phyloP scores from a whole-genome alignment of 352 stramenopile species.

The Pelagophyceae sp. region DNA sequence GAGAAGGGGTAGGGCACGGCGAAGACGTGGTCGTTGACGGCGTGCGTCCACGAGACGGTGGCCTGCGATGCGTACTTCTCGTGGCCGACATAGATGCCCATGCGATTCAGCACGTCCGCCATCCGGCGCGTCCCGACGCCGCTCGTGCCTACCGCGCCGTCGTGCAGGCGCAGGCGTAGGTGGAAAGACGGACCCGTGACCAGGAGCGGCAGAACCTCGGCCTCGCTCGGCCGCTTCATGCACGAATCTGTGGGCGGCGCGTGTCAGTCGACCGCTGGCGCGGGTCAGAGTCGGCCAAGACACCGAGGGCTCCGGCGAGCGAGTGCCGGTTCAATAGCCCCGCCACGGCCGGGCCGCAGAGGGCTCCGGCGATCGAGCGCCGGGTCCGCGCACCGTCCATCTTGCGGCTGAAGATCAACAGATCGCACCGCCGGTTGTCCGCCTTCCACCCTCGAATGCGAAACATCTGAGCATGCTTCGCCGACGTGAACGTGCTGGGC shows the following conservation, averaged over 20 bases:
- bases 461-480: background rate
- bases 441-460: background rate
- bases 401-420: background rate
- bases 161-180: too few species aligned
- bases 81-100: background rate
- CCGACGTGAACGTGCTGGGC: background rate
- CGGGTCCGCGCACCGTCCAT: background rate
- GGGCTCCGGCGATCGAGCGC: too few species aligned
- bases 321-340: too few species aligned
- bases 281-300: too few species aligned
- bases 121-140: background rate
- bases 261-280: too few species aligned
- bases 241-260: too few species aligned
- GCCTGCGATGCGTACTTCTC: background rate
- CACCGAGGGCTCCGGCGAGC: too few species aligned
- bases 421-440: background rate
- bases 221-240: background rate
- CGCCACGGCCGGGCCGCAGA: too few species aligned
- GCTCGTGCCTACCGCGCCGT: too few species aligned
- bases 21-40: conserved; percentile 6
- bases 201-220: conserved; percentile 10
- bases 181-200: conserved; percentile 12
- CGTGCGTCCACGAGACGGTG: background rate
- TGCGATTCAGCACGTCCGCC: background rate
- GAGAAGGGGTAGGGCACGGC: background rate